A percentile compares a stretch with the other conserved stretches of the same genome.
phyloP scores from a whole-genome alignment of 2,329 filamentous ascomycete genomes.

The Didymella lethalis region DNA sequence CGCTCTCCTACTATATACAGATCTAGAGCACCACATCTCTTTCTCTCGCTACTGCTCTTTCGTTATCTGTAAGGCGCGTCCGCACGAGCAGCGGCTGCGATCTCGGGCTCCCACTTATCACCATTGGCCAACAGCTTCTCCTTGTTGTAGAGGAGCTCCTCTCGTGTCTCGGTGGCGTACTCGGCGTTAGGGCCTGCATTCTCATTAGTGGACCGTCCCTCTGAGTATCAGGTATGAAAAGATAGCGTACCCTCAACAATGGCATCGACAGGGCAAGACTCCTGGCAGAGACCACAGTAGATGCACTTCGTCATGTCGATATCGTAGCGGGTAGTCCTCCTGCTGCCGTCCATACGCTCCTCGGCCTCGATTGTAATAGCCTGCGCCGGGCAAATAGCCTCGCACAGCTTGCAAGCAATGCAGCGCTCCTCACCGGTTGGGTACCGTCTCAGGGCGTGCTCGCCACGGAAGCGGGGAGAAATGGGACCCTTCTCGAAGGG shows the following conservation, averaged over 20 bases:
- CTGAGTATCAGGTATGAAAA: constrained; percentile 28
- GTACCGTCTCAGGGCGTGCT: constrained; percentile 95
- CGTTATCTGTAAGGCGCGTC: constrained; percentile 76
- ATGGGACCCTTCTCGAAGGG: constrained; percentile 99
- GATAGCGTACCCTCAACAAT: constrained; percentile 73
- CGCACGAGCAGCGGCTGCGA: constrained; percentile 89
- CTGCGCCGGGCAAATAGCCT: constrained; percentile 96
- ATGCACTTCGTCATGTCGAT: constrained; percentile 99
- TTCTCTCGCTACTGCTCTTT: constrained; percentile 39
- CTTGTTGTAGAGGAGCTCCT: constrained; percentile 98
- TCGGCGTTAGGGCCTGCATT: constrained; percentile 71
- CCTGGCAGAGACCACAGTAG: constrained; percentile 99
- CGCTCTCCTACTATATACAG: constrained; percentile 46
- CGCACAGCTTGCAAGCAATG: constrained; percentile 99
- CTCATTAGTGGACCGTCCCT: constrained; percentile 25
- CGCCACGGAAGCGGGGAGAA: constrained; percentile 95
- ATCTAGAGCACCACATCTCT: constrained; percentile 18
- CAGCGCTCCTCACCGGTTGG: constrained; percentile 98
- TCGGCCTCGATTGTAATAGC: constrained; percentile 99
- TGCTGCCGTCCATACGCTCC: constrained; percentile 93
- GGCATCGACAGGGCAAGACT: constrained; percentile 97
- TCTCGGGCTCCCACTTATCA: constrained; percentile 88
- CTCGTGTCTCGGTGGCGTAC: constrained; percentile 79
- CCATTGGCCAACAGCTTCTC: constrained; percentile 84
- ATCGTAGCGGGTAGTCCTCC: constrained; percentile 95